Base-by-base conservation (phyloP, 805 yeast genomes). In the Candida namnaoensis region DNA sequence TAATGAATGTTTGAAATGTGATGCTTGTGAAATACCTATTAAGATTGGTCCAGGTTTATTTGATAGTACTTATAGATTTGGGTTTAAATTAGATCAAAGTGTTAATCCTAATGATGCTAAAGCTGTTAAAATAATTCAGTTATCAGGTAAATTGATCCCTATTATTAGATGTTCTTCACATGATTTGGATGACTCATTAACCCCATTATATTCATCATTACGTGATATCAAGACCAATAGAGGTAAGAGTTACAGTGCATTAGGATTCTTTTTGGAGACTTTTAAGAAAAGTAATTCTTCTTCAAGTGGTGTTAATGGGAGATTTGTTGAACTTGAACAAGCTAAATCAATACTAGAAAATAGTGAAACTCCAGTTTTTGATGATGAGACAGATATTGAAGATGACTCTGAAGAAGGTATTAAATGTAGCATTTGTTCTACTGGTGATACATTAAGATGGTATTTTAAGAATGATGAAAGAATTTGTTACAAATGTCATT, bases 21-120 rank as follows among this genome's bases (percentile, higher is more conserved):
- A 88, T 3, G 69, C 76, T 0, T 75, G 76, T 40, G 90, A 93
- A 1, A 67, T 75, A 0, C 53, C 78, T 37, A 50, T 66, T 2
- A 50, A 48, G 12, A 80, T 88, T 55, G 42, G 3, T 55, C 51
- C 38, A 12, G 41, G 62, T 32, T 64, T 74, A 1, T 80, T 80
- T 54, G 65, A 6, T 54, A 64, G 0, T 64, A 65, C n/a, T 68
- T 62, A 48, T 57, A 58, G 42, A 46, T 32, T 79, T 38, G 91
- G 90, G 2, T 82, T 84, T 50, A 65, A 62, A 37, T 33, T 49
- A 4, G 11, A 7, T 2, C 37, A 40, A 3, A 50, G 39, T 9
- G 46, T 41, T 1, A 51, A 52, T 27, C 38, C 44, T 11, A 13
- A 7, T 30, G 66, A 60, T 34, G 28, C 48, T 9, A 58, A 44